Base-by-base conservation (phyloP, 176 grass and related monocot genomes). In the Aegilops longissima region DNA sequence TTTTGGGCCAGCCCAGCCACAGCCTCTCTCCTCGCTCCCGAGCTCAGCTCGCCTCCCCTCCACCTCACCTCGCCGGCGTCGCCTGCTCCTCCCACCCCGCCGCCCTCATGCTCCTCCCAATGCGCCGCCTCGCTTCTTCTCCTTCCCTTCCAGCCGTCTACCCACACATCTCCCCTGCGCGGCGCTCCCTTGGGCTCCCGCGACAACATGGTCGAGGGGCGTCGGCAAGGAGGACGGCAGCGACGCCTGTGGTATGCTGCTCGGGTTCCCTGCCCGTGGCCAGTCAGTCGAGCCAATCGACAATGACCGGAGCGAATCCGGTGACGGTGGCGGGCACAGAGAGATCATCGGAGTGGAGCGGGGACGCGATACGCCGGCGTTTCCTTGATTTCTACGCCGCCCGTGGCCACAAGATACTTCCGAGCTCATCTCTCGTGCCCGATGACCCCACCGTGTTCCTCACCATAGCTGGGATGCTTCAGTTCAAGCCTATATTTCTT, bases 401-500 rank as follows among this genome's bases (percentile, higher is more conserved):
- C 9, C 89, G 76, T 54, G 92, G 96, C 18, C 96, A 98, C 64
- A 98, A 92, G 90, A 88, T 98, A 21, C 92, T 98, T 24, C 96
- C 92, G 5, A 95, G 96, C 84, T 92, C 96, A 2, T 95, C 96
- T 1, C 96, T 98, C 18, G 96, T 98, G 66, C 96, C 96, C 0
- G 93, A 98, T 65, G 96, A 98, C 70, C 96, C 93, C 4, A 95
- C 93, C 1, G 93, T 98, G 84, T 83, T 98, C 18, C 91, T 98
- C 80, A 98, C 96, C 52, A 98, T 98, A 25, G 96, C 96, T 10
- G 96, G 96, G 39, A 98, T 98, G 96, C 96, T 98, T 81, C 96
- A 98, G 78, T 98, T 98, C 89, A 98, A 98, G 81, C 96, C 96
- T 78, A 90, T 98, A 80, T 98, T 98, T 90, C 93, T 98, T 8